Percentiles rank a stretch among this genome's conserved stretches.
These are phyloP conservation scores for Tetrapisispora phaffii DNA, from an alignment of 805 yeast species.

Conservation along the genomic window DNA sequence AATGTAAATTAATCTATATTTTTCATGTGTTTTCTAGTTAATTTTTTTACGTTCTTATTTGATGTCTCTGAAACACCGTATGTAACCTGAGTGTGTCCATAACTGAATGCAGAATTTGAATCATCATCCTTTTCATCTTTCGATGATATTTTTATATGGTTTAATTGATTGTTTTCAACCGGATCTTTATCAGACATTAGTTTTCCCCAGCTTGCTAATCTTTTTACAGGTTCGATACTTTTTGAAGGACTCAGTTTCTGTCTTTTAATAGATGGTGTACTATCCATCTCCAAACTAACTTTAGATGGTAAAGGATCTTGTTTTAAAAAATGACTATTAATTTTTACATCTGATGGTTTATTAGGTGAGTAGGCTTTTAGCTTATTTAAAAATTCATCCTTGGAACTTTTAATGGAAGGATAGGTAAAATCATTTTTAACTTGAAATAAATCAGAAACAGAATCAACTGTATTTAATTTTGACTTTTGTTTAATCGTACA, in stretches of 20 bases:
- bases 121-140: neutral
- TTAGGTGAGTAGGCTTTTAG: neutral
- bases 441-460: slow-evolving; percentile 1
- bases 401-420: neutral
- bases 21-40: slow-evolving; percentile 18
- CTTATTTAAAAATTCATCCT: slow-evolving; percentile 1
- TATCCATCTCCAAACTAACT: neutral
- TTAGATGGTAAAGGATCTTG: neutral
- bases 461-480: neutral
- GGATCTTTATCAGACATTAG: slow-evolving; percentile 13
- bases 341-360: neutral
- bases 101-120: neutral
- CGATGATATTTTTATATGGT: neutral
- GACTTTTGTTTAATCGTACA: slow-evolving; percentile 8
- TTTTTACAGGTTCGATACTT: slow-evolving; percentile 7
- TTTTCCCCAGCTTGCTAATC: slow-evolving; percentile 25
- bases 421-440: neutral
- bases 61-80: slow-evolving; percentile 15
- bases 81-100: slow-evolving; percentile 20
- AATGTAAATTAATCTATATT: slow-evolving; percentile 4
- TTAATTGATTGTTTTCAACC: neutral
- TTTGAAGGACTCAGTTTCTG: slow-evolving; percentile 1
- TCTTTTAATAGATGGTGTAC: slow-evolving; percentile 2
- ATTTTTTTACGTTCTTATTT: slow-evolving; percentile 6
- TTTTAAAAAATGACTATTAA: neutral